Percentiles rank a stretch among this genome's conserved stretches.
These are phyloP conservation scores for Amaranthus cruentus DNA, from an alignment of 148 eudicot species.

Conservation along the genomic window DNA sequence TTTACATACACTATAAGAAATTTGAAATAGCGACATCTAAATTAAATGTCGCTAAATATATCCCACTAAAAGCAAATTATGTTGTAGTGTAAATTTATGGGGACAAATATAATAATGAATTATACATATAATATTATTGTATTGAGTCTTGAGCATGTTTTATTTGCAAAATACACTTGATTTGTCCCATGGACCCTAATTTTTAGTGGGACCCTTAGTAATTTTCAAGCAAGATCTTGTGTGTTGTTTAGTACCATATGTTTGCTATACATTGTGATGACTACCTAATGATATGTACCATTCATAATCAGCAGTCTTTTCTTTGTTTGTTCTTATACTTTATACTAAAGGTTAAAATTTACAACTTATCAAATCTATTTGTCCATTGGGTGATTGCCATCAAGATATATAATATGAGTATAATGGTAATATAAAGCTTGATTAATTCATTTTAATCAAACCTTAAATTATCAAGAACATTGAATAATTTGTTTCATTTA, in stretches of 20 bases:
- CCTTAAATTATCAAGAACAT: not conserved
- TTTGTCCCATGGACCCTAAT: not conserved
- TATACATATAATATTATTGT: not conserved
- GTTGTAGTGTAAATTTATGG: not conserved
- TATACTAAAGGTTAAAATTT: not conserved
- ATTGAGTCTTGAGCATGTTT: not conserved
- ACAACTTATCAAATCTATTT: not conserved
- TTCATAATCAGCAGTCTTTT: constrained; percentile 12
- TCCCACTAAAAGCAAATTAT: too few species aligned
- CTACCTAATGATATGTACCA: constrained; percentile 7
- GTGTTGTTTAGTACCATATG: constrained; percentile 4
- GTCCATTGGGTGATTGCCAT: not conserved
- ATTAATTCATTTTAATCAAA: not conserved
- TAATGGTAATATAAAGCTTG: not conserved
- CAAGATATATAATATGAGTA: too few species aligned
- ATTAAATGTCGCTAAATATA: too few species aligned
- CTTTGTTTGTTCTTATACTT: not conserved
- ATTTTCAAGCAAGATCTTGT: constrained; percentile 14
- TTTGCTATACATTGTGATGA: constrained; percentile 1
- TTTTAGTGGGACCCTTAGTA: constrained; percentile 3
- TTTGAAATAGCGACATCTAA: too few species aligned
- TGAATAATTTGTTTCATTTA: not conserved
- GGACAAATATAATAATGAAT: not conserved
- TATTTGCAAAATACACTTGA: constrained; percentile 21
- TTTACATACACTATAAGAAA: too few species aligned